These are phyloP conservation scores for Lanzia echinophila DNA, from an alignment of 2,329 filamentous ascomycete species.

Conservation along the genomic window DNA sequence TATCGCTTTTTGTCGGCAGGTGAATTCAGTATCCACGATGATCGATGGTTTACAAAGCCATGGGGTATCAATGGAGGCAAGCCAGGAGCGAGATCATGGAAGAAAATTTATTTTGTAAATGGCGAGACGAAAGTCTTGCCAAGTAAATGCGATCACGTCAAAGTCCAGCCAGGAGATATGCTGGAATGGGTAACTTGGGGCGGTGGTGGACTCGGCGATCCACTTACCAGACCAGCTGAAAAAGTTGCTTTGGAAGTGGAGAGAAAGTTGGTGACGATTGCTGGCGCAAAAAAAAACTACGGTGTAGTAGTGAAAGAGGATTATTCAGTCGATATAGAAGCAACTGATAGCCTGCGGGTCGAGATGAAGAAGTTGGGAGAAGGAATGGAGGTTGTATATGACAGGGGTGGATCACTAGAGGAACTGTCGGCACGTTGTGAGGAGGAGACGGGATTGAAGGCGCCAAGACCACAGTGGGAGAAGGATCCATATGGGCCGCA, in stretches of 20 bases:
- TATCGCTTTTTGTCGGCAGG: slow-evolving; percentile 1
- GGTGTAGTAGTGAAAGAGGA: not conserved
- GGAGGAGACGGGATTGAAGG: not conserved
- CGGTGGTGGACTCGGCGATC: not conserved
- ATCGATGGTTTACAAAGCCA: slow-evolving; percentile 5
- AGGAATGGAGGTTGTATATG: not conserved
- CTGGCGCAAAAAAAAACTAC: not conserved
- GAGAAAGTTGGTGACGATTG: not conserved
- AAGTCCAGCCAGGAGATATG: not conserved
- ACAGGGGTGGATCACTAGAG: slow-evolving; percentile 1
- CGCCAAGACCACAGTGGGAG: slow-evolving; percentile 1
- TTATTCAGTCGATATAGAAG: not conserved
- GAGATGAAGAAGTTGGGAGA: not conserved
- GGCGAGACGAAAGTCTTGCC: not conserved
- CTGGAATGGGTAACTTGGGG: slow-evolving; percentile 7
- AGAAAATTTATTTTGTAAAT: not conserved
- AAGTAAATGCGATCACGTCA: slow-evolving; percentile 6
- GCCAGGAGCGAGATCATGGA: not conserved
- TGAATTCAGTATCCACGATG: slow-evolving; percentile 5
- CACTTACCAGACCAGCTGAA: not conserved
- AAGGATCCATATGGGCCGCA: slow-evolving; percentile 4
- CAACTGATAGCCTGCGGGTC: not conserved
- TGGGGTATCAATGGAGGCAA: slow-evolving; percentile 1
- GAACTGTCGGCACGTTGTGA: not conserved
- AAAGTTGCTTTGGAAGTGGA: slow-evolving; percentile 4